phyloP scores from a whole-genome alignment of 2,329 filamentous ascomycete genomes.

The Fusarium nematophilum region DNA sequence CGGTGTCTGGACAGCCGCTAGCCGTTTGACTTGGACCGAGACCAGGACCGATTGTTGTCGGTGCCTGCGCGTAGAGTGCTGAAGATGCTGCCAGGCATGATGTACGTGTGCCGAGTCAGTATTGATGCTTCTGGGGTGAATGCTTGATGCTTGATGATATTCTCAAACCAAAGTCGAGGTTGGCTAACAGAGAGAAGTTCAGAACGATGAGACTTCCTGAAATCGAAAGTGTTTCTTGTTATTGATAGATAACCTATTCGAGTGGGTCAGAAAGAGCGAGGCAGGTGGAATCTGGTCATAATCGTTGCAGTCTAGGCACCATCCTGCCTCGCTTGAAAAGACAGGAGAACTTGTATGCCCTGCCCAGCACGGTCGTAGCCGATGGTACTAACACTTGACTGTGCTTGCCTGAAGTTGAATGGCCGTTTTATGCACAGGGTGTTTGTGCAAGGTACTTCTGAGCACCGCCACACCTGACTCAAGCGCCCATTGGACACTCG shows the following conservation, averaged over 20 bases:
- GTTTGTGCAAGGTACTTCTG: slow-evolving; percentile 9
- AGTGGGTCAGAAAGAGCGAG: no score
- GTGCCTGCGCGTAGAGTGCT: slow-evolving; percentile 3
- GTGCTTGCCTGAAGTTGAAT: not conserved
- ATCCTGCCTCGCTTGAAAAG: no score
- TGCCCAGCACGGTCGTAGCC: slow-evolving; percentile 1
- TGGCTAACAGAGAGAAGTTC: no score
- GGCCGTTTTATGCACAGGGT: slow-evolving; percentile 10
- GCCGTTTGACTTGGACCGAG: slow-evolving; percentile 7
- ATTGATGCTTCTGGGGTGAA: slow-evolving; percentile 14
- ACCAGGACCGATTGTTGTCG: not conserved
- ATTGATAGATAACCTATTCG: no score
- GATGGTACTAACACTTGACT: slow-evolving; percentile 6
- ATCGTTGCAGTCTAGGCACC: no score
- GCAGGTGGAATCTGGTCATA: no score
- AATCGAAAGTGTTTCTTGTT: no score
- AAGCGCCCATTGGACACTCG: slow-evolving; percentile 17
- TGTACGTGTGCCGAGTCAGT: slow-evolving; percentile 16
- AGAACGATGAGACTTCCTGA: no score
- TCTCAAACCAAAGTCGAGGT: not conserved
- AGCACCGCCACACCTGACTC: not conserved
- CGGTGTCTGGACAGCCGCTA: slow-evolving; percentile 27
- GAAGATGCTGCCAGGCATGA: slow-evolving; percentile 28
- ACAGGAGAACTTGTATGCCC: not conserved
- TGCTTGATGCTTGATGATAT: not conserved